Base-by-base conservation (phyloP, 2,329 filamentous ascomycete species). In the Epichloe bromicola region DNA sequence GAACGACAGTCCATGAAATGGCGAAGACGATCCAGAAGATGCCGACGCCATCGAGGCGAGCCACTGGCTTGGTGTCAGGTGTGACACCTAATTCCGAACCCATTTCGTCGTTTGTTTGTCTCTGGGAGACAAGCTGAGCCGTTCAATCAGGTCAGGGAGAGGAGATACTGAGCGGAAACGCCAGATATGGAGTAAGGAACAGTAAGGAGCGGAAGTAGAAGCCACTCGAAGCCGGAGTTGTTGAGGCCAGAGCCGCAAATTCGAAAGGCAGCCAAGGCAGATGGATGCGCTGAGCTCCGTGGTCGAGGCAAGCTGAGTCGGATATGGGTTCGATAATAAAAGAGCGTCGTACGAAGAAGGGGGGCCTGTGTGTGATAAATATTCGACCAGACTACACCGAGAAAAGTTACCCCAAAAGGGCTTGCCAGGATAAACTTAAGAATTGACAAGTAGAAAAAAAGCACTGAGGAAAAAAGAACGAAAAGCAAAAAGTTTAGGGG, bases 11-110 rank as follows among this genome's bases (percentile, higher is more conserved):
- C 70, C 69, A 74, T 33, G 62, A 50, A 3, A 60, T 57, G 33
- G 63, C 61, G 48, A 69, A 67, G 52, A 59, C 56, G 53, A 68
- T 59, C 59, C 61, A 74, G 56, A 71, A 73, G 56, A 73, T 61
- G 51, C 68, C 69, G 36, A 71, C 57, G 46, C 56, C 63, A 52
- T 71, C 65, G 34, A 70, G 52, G n/a, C 63, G 59, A 23, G 61
- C 55, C 53, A 59, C 54, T 17, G 67, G 62, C 53, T 62, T 60
- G 46, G 61, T 63, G 45, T 63, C 58, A 26, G 58, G 52, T 4
- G 61, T 65, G 26, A 58, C 60, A 49, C 65, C 65, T 37, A 65
- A 60, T 47, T 67, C 64, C 41, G 63, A 65, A 34, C 62, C 61
- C 57, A 62, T 62, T 46, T 51, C 54, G 43, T 43, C 47, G 26